Evolutionary conservation across 805 yeast species (phyloP), one percentile per base, ranked within the genome.

Genomic region (Metahyphopichia silvanorum): DNA sequence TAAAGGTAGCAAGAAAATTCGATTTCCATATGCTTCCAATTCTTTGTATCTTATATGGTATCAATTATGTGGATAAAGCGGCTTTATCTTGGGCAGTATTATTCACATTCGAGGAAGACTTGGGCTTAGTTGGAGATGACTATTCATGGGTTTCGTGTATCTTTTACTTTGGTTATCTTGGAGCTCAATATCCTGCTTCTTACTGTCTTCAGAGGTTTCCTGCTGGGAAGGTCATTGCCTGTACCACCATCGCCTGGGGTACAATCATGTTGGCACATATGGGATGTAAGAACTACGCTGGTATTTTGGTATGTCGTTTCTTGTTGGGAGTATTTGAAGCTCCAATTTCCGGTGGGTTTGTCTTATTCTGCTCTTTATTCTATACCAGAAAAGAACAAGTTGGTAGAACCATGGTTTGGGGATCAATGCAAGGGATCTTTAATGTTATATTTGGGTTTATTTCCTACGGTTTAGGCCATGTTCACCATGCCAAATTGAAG

Each of bases 71-170:
- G 35, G 85, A 79, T 43, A 78, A 78, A 44, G 65, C 76, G 10
- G 52, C 77, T 31, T 53, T 74, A 25, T 76, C 77, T 41, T 75
- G 77, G 45, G 80, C 84, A 2, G 79, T 79, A 11, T 77, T 78
- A 1, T 73, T 79, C 81, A 83, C 83, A 1, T 74, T 78, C 42
- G 73, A 69, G 46, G 49, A 60, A 3, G 63, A 74, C 44, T 57
- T 76, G 39, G 56, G 59, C 23, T 60, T 20, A 10, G 10, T 7
- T 20, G 21, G 21, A 20, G 7, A 7, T 22, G 53, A 65, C 47
- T 20, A 20, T 10, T 20, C 21, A 10, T 20, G 21, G 21, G 21
- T 20, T 20, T 7, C 9, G 10, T 8, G 21, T 20, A 20, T 20
- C 7, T 20, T 20, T 10, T 20, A 20, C 10, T 20, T 20, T 20